These are phyloP conservation scores for Trichoderma hamatum DNA, from an alignment of 2,329 filamentous ascomycete species.

Conservation along the genomic window DNA sequence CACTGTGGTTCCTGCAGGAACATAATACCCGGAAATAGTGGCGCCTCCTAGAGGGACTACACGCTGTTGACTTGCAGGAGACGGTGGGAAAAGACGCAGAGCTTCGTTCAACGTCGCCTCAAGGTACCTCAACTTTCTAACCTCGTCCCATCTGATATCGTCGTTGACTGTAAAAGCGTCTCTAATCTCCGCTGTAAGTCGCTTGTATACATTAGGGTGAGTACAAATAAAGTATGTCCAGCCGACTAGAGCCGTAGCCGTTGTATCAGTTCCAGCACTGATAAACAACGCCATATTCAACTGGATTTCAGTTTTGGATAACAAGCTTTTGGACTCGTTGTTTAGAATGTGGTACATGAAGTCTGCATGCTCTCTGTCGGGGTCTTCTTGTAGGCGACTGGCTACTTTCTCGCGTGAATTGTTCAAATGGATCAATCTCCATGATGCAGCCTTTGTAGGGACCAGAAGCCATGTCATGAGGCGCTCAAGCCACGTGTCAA, in stretches of 20 bases:
- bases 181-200: constrained; percentile 43
- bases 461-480: no score
- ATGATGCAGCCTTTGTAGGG: no score
- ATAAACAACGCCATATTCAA: constrained; percentile 33
- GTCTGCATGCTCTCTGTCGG: constrained; percentile 24
- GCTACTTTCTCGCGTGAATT: no score
- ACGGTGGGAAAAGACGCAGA: constrained; percentile 46
- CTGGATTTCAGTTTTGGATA: constrained; percentile 39
- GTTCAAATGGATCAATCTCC: no score
- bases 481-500: not conserved
- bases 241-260: constrained; percentile 38
- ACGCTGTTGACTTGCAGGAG: constrained; percentile 36
- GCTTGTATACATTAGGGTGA: constrained; percentile 38
- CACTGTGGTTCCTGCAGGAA: constrained; percentile 41
- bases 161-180: constrained; percentile 39
- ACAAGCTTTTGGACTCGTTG: not conserved
- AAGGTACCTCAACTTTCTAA: constrained; percentile 41
- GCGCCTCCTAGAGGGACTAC: constrained; percentile 37
- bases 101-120: constrained; percentile 47
- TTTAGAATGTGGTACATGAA: constrained; percentile 38
- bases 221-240: constrained; percentile 38
- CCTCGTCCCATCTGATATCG: constrained; percentile 44
- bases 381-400: no score
- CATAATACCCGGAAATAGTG: constrained; percentile 38
- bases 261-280: constrained; percentile 42